Evolutionary conservation across 768 basidiomycete genomes (phyloP), one percentile per base, ranked within the genome.

Genomic region (Auriscalpium orientale): DNA sequence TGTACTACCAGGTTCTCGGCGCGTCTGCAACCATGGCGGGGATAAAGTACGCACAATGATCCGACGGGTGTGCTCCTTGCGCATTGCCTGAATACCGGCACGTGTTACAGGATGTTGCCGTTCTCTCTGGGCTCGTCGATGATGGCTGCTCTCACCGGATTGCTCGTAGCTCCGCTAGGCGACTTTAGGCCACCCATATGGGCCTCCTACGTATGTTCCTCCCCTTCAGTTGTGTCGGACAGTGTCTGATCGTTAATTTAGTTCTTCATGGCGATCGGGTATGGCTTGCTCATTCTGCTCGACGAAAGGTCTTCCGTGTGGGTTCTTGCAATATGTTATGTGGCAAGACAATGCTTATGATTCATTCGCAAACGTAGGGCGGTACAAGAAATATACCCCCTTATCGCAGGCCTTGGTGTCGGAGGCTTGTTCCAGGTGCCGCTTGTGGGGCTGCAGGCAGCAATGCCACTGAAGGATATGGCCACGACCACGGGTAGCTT

Each of bases 381-480:
- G 15, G 50, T 51, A 9, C 66, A 72, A 50, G 72, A 71, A 56
- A 52, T 72, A 48, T 71, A 58, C 49, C 66, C 69, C 8, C 53
- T 74, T 21, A 58, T 74, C 21, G 46, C 71, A n/a, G 67, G 68
- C 35, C 34, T 70, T 34, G 72, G 72, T 10, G 51, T 66, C 20
- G 74, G 72, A 37, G 70, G 62, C 34, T 51, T 74, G 53, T 74
- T 72, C 64, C 72, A 71, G 58, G 67, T 64, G 6, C 74, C 72
- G 5, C 62, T 74, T 16, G 65, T 74, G 44, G 71, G 62, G 21
- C 46, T 78, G 9, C 77, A 79, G 51, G 71, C 73, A 18, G 69
- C 75, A 16, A 79, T 78, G 76, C 78, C 77, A 21, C n/a, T 71
- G 12, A 68, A 66, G 18, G 74, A 76, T 56, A 76, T 75, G 72